These are phyloP conservation scores for Trichosanthes cucumerina DNA, from an alignment of 306 rosid species.

Conservation along the genomic window DNA sequence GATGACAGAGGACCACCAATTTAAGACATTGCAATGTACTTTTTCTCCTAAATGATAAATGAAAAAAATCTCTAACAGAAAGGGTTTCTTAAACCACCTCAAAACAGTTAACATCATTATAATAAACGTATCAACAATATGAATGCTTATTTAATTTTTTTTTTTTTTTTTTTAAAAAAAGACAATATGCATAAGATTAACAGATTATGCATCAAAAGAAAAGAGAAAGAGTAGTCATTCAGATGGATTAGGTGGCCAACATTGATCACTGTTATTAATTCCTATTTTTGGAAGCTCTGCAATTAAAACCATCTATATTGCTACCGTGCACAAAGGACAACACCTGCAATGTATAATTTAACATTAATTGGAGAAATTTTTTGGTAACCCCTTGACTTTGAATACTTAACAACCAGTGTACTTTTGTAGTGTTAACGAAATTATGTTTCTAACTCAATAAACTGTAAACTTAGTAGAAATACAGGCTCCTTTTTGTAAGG, in stretches of 20 bases:
- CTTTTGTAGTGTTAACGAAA: background rate
- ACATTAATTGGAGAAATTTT: background rate
- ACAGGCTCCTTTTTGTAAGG: background rate
- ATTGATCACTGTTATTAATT: background rate
- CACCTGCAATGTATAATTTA: background rate
- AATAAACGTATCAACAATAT: background rate
- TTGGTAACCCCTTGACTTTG: background rate
- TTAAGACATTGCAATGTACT: background rate
- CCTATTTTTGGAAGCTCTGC: background rate
- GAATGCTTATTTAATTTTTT: background rate
- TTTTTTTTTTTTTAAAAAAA: no score
- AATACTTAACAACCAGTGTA: background rate
- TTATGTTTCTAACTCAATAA: background rate
- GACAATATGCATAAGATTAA: background rate
- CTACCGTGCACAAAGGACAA: background rate
- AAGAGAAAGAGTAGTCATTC: background rate
- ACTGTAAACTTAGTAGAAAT: background rate
- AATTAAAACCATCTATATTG: background rate
- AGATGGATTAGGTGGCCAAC: background rate
- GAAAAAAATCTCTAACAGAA: background rate
- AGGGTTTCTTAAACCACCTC: background rate
- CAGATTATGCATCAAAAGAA: background rate
- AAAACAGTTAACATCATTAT: background rate
- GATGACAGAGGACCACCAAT: background rate
- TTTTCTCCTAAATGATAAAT: background rate